Percentiles rank a stretch among this genome's conserved stretches.
Evolutionary conservation across 2,329 filamentous ascomycete species (phyloP).

Genomic region (Emydomyces testavorans): DNA sequence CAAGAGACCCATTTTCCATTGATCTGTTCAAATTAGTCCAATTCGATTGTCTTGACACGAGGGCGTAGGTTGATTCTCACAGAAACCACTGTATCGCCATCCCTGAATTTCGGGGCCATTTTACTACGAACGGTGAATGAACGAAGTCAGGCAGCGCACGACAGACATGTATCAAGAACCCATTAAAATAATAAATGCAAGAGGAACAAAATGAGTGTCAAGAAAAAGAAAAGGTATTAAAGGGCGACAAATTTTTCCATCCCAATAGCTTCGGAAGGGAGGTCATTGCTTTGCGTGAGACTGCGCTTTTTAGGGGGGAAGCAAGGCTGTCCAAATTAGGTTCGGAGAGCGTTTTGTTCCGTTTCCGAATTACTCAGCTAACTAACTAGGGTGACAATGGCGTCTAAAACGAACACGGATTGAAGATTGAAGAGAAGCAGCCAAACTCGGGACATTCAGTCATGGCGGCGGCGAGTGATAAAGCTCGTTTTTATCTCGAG

Average conservation of each 20-base stretch:
- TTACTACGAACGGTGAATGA: conserved; percentile 23
- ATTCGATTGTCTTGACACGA: background rate
- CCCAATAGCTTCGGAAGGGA: conserved; percentile 5
- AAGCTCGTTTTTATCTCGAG: conserved; percentile 90
- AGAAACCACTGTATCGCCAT: conserved; percentile 50
- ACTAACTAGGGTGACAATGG: background rate
- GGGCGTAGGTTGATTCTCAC: conserved; percentile 32
- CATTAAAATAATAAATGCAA: conserved; percentile 19
- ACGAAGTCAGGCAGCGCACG: conserved; percentile 10
- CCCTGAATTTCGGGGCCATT: conserved; percentile 53
- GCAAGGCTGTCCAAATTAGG: background rate
- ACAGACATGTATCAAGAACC: conserved; percentile 17
- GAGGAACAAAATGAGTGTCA: conserved; percentile 17
- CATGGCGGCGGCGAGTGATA: conserved; percentile 81
- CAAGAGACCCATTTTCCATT: conserved; percentile 86
- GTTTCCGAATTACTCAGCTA: background rate
- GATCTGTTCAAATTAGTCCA: conserved; percentile 40
- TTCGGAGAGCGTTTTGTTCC: background rate
- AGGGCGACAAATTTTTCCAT: conserved; percentile 1
- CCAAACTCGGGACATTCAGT: background rate
- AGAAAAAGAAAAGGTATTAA: conserved; percentile 11
- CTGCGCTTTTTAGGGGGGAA: background rate
- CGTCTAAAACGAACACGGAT: background rate
- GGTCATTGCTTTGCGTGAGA: background rate
- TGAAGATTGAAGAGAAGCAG: background rate